Evolutionary conservation across 179 eudicot species (phyloP).

Genomic region (Carnegiea gigantea): DNA sequence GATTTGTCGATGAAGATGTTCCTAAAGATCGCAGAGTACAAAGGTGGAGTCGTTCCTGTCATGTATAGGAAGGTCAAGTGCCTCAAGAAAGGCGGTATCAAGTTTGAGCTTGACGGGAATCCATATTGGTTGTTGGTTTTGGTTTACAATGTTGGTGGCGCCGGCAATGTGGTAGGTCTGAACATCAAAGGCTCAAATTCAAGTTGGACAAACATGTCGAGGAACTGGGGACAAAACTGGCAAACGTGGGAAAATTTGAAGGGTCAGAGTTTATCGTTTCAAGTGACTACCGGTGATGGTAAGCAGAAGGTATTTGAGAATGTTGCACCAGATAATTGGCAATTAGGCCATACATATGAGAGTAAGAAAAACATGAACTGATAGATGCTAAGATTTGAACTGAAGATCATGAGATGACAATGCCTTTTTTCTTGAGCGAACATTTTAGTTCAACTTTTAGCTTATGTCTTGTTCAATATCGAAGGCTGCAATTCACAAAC

Average conservation of each 20-base stretch:
- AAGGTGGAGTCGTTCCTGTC: constrained; percentile 43
- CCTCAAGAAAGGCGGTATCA: constrained; percentile 36
- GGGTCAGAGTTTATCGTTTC: constrained; percentile 43
- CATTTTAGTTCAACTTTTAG: not conserved
- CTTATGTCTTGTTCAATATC: too few species aligned
- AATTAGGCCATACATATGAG: constrained; percentile 33
- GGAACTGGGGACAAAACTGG: constrained; percentile 51
- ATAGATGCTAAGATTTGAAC: not conserved
- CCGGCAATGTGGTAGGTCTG: constrained; percentile 33
- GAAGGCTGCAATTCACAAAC: too few species aligned
- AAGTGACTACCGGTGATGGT: constrained; percentile 35
- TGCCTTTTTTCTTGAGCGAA: not conserved
- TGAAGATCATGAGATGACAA: not conserved
- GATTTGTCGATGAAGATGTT: constrained; percentile 43
- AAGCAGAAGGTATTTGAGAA: constrained; percentile 18
- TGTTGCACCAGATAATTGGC: constrained; percentile 33
- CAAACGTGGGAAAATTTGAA: constrained; percentile 16
- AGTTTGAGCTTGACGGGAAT: constrained; percentile 38
- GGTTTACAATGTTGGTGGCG: constrained; percentile 46
- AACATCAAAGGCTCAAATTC: constrained; percentile 36
- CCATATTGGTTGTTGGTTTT: constrained; percentile 36
- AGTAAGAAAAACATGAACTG: constrained; percentile 26
- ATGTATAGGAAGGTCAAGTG: constrained; percentile 30
- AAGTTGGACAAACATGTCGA: constrained; percentile 34
- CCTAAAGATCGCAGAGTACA: constrained; percentile 28